Conservation (phyloP, 768 basidiomycete species). For the Cyathus striatus region DNA sequence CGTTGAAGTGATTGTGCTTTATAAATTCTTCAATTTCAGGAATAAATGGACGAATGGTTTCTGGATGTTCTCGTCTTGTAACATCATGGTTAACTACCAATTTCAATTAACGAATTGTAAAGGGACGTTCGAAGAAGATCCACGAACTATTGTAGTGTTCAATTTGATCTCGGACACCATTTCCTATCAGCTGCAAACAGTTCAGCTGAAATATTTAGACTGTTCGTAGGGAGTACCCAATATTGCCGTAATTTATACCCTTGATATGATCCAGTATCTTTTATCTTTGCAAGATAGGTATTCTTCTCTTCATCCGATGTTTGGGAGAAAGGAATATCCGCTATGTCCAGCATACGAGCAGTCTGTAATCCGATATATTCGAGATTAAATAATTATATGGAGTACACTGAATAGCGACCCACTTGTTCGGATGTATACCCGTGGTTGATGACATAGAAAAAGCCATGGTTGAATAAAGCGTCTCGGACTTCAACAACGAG, state of each 20-base stretch:
- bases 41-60: constrained; percentile 23
- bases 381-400: neutral
- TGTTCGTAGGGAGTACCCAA: constrained; percentile 27
- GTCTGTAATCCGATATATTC: constrained; percentile 13
- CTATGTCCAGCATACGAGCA: constrained; percentile 42
- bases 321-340: constrained; percentile 35
- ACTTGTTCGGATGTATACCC: constrained; percentile 38
- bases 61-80: constrained; percentile 22
- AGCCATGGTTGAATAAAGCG: constrained; percentile 34
- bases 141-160: constrained; percentile 36
- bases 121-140: neutral
- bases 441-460: constrained; percentile 48
- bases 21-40: constrained; percentile 25
- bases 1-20: constrained; percentile 24
- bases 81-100: constrained; percentile 22
- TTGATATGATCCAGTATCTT: constrained; percentile 41
- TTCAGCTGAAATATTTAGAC: neutral
- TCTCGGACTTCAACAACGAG: constrained; percentile 33
- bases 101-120: neutral
- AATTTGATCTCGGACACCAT: constrained; percentile 33
- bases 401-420: constrained; percentile 1
- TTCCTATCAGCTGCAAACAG: constrained; percentile 23
- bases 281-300: constrained; percentile 29
- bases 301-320: constrained; percentile 38
- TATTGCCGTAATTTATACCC: constrained; percentile 50